Evolutionary conservation across 2,329 filamentous ascomycete genomes (phyloP).

Genomic region (Hypoxylon sp.): DNA sequence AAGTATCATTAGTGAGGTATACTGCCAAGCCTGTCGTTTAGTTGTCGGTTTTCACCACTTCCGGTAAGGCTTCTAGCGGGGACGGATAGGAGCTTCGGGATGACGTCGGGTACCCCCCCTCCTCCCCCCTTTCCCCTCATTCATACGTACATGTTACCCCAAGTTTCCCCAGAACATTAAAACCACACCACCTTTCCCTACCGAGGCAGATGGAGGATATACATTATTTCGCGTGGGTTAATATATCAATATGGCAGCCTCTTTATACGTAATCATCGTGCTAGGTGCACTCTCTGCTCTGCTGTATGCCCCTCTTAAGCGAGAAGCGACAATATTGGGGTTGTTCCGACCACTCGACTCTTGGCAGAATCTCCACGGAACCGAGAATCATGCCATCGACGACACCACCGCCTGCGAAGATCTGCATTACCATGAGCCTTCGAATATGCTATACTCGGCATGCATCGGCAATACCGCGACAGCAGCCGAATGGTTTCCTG

Average conservation of each 20-base stretch:
- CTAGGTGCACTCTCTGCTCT: constrained; percentile 39
- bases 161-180: not conserved
- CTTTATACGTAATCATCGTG: constrained; percentile 35
- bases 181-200: not conserved
- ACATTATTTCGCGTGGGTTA: not conserved
- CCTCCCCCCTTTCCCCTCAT: not conserved
- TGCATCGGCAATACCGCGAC: constrained; percentile 59
- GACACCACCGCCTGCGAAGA: constrained; percentile 71
- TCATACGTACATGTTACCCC: not conserved
- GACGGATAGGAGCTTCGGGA: too few species aligned
- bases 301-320: constrained; percentile 40
- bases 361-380: constrained; percentile 40
- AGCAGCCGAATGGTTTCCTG: constrained; percentile 43
- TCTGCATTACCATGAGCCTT: constrained; percentile 64
- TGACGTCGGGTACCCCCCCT: too few species aligned
- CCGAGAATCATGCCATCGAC: constrained; percentile 53
- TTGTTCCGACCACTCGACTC: constrained; percentile 33
- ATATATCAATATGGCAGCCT: constrained; percentile 34
- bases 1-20: too few species aligned
- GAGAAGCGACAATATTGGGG: constrained; percentile 34
- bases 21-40: too few species aligned
- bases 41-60: too few species aligned
- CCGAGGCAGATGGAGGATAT: too few species aligned
- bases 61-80: too few species aligned
- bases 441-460: constrained; percentile 65